Conservation (phyloP, 768 basidiomycete species). For the Hemileccinum impolitum region DNA sequence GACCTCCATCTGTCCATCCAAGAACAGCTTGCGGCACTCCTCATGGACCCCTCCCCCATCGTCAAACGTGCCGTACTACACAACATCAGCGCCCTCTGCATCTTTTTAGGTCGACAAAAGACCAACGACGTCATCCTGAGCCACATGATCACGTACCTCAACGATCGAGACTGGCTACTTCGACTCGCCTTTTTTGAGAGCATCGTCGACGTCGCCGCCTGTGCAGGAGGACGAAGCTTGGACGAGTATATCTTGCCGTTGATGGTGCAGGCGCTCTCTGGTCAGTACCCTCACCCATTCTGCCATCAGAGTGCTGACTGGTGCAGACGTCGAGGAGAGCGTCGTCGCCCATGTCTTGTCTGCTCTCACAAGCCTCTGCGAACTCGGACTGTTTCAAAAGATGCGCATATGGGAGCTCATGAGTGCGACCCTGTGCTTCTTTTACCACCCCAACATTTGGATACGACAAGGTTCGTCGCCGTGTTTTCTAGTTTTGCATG, state of each 20-base stretch:
- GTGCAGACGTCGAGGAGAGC: conserved; percentile 87
- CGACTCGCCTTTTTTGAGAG: conserved; percentile 93
- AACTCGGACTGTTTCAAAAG: conserved; percentile 87
- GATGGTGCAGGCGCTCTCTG: conserved; percentile 93
- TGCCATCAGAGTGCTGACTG: conserved; percentile 3
- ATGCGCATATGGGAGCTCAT: conserved; percentile 98
- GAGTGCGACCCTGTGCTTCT: conserved; percentile 80
- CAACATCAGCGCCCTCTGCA: conserved; percentile 84
- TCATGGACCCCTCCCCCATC: conserved; percentile 84
- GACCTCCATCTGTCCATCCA: conserved; percentile 85
- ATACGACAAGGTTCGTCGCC: conserved; percentile 76
- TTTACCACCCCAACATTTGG: conserved; percentile 96
- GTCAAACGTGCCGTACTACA: conserved; percentile 90
- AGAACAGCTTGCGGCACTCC: conserved; percentile 80
- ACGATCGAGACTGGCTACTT: conserved; percentile 90
- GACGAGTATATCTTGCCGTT: conserved; percentile 97
- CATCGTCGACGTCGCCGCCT: conserved; percentile 92
- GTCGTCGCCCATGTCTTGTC: conserved; percentile 90
- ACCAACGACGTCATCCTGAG: conserved; percentile 95
- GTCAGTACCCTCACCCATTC: conserved; percentile 38
- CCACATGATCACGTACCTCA: conserved; percentile 79
- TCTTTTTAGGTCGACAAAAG: conserved; percentile 88
- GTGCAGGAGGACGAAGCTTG: conserved; percentile 84
- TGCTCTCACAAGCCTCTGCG: conserved; percentile 83
- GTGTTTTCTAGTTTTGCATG: not conserved